These are phyloP conservation scores for Penicillium fuscoglaucum DNA, from an alignment of 2,329 filamentous ascomycete genomes.

Conservation along the genomic window DNA sequence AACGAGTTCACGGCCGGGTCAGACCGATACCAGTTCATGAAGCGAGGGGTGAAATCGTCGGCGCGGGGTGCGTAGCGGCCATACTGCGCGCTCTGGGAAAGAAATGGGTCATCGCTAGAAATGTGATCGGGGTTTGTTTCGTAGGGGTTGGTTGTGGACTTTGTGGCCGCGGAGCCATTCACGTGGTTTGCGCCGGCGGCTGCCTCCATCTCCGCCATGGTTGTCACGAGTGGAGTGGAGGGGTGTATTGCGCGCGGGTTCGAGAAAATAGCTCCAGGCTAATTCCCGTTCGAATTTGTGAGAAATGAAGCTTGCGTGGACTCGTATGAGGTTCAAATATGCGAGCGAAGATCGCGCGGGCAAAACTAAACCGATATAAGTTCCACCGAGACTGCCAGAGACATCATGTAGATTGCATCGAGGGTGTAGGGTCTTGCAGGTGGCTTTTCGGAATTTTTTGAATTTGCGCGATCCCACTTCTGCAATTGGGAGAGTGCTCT, in stretches of 20 bases:
- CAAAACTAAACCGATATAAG: constrained; percentile 19
- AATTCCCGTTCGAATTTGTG: background rate
- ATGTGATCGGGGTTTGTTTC: constrained; percentile 36
- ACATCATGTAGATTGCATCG: constrained; percentile 21
- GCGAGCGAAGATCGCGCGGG: constrained; percentile 16
- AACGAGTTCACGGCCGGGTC: constrained; percentile 34
- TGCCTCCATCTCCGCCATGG: constrained; percentile 27
- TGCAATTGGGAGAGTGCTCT: background rate
- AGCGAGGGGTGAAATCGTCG: constrained; percentile 39
- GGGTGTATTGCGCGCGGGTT: background rate
- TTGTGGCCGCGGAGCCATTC: constrained; percentile 23
- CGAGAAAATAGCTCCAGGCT: background rate
- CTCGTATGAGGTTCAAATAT: constrained; percentile 10
- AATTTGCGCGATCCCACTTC: background rate
- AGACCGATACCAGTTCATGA: constrained; percentile 35
- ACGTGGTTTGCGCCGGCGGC: constrained; percentile 21
- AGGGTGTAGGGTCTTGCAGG: background rate
- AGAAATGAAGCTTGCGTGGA: background rate
- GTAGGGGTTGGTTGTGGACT: constrained; percentile 32
- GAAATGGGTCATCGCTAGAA: constrained; percentile 37
- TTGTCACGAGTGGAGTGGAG: background rate
- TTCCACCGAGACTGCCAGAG: constrained; percentile 13
- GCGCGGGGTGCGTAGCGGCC: constrained; percentile 36
- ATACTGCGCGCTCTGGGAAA: constrained; percentile 35
- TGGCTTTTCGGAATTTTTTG: background rate